phyloP scores from a whole-genome alignment of 2,329 filamentous ascomycete species.

The Penicillium hesseltinei region DNA sequence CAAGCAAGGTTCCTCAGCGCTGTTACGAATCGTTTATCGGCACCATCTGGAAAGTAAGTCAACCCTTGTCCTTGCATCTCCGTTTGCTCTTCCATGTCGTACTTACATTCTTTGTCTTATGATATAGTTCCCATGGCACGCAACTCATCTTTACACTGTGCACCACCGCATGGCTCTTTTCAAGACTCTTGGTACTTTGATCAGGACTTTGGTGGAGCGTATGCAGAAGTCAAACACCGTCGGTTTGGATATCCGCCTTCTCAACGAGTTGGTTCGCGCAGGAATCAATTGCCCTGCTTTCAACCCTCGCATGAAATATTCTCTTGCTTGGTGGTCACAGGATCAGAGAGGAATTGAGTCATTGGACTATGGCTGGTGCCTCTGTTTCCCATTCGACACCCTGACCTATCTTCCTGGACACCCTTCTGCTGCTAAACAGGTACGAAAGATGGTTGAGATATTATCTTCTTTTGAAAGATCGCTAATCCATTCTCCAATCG shows the following conservation, averaged over 20 bases:
- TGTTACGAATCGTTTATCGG: slow-evolving; percentile 54
- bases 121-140: slow-evolving; percentile 52
- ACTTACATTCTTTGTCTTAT: slow-evolving; percentile 3
- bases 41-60: slow-evolving; percentile 49
- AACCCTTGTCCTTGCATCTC: background rate
- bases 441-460: slow-evolving; percentile 15
- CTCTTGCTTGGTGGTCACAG: slow-evolving; percentile 10
- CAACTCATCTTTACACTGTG: slow-evolving; percentile 46
- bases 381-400: slow-evolving; percentile 41
- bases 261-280: slow-evolving; percentile 41
- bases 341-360: background rate
- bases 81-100: background rate
- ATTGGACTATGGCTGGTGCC: background rate
- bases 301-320: slow-evolving; percentile 45
- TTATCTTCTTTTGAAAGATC: background rate
- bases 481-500: slow-evolving; percentile 3
- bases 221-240: slow-evolving; percentile 47
- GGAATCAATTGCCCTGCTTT: slow-evolving; percentile 45
- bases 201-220: slow-evolving; percentile 67
- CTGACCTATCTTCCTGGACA: slow-evolving; percentile 28
- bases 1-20: slow-evolving; percentile 51
- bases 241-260: slow-evolving; percentile 40
- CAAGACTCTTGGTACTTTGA: slow-evolving; percentile 51
- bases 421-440: slow-evolving; percentile 25
- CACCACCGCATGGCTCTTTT: slow-evolving; percentile 49